A percentile compares a stretch with the other conserved stretches of the same genome.
Evolutionary conservation across 257 asterid species (phyloP).

Genomic region (Ajuga chamaepitys): DNA sequence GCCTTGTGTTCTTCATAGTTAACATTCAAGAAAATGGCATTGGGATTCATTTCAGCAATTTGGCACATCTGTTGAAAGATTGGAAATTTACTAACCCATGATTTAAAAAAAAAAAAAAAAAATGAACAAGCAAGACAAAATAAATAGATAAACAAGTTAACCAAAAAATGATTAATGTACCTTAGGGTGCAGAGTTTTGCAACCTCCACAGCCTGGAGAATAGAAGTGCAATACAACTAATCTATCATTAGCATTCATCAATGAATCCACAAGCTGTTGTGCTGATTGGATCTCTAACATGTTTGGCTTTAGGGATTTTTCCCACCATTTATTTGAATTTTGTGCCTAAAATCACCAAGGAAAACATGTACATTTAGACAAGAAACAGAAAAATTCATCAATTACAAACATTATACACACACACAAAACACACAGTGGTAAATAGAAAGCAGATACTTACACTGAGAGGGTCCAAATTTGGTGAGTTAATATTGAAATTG

Average conservation of each 20-base stretch:
- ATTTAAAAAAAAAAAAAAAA: neutral
- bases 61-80: conserved; percentile 61
- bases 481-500: conserved; percentile 22
- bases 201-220: conserved; percentile 94
- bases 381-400: neutral
- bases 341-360: conserved; percentile 41
- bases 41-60: conserved; percentile 66
- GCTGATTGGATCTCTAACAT: conserved; percentile 82
- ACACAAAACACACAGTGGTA: neutral
- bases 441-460: conserved; percentile 25
- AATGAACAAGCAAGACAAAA: too few relatives aligned
- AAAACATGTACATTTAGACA: neutral
- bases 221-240: conserved; percentile 66
- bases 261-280: conserved; percentile 46
- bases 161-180: too few relatives aligned
- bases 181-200: conserved; percentile 88
- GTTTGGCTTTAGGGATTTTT: conserved; percentile 52
- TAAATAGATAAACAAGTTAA: too few relatives aligned
- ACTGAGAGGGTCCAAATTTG: conserved; percentile 30
- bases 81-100: neutral
- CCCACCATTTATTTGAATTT: conserved; percentile 76
- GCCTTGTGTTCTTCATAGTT: conserved; percentile 60
- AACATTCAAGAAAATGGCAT: conserved; percentile 57
- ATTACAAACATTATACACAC: neutral
- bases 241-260: conserved; percentile 66